Evolutionary conservation across 805 yeast species (phyloP), one percentile per base, ranked within the genome.

Genomic region (Candida sithepensis): DNA sequence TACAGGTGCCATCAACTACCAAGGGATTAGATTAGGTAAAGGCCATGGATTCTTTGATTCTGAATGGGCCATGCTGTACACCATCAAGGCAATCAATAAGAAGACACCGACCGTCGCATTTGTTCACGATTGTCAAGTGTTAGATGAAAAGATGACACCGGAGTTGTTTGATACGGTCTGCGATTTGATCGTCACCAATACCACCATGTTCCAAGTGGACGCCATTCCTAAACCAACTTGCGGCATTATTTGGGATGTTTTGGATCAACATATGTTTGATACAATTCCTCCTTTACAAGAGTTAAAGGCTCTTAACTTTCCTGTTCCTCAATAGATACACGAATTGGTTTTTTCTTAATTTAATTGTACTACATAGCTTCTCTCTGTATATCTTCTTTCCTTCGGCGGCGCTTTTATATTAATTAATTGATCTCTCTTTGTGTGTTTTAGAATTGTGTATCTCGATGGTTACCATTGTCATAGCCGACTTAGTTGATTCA

Each of bases 31-130:
- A 26, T 61, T 63, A 39, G 67, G 67, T 30, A 63, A 63, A 45
- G 67, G 67, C 4, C 67, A 63, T 45, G 67, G 66, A 2, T 62
- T 49, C 43, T 63, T 63, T 44, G 67, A 63, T 43, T 49, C 60
- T 24, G 67, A 63, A 47, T 63, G 67, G 67, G 67, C 61, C 10
- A 61, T 63, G 62, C 44, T 63, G 18, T 62, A 54, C 37, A 48
- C 61, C 6, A 59, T 63, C 20, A 56, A 58, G 5, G 56, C 52
- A 14, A 58, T 62, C 22, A 50, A 48, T 33, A 37, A 39, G 8
- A 13, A 47, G 12, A 63, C 67, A 1, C 46, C 36, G 9, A 59
- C 66, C 24, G 62, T 59, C 4, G 67, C 67, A 3, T 55, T 63
- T 21, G 66, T 63, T 18, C 67, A 63, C 42, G 65, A 63, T 47